phyloP scores from a whole-genome alignment of 768 basidiomycete genomes.

The Asterophora lycoperdoides region DNA sequence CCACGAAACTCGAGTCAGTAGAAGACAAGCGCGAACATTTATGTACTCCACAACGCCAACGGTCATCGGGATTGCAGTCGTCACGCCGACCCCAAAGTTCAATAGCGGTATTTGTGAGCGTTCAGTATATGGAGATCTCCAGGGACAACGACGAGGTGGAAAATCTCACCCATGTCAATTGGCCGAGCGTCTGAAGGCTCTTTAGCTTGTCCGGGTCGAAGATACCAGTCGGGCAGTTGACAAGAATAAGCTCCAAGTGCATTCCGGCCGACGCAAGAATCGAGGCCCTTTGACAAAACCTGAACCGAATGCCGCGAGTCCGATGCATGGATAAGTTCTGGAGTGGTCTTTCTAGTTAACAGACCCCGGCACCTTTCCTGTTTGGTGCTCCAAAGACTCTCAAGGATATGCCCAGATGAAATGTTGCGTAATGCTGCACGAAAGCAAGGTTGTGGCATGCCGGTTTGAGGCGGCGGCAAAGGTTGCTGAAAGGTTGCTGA shows the following conservation, averaged over 20 bases:
- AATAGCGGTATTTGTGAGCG: neutral
- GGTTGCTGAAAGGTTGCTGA: neutral
- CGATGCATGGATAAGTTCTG: constrained; percentile 2
- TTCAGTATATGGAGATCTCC: constrained; percentile 1
- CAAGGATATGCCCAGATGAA: constrained; percentile 1
- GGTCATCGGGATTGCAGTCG: neutral
- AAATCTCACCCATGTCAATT: constrained; percentile 11
- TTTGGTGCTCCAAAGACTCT: neutral
- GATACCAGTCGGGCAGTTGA: constrained; percentile 1
- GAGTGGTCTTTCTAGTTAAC: neutral
- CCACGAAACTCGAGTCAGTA: neutral
- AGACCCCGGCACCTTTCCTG: constrained; percentile 5
- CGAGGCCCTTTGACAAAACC: neutral
- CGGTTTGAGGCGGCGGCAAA: neutral
- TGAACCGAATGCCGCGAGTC: constrained; percentile 1
- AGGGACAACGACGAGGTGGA: neutral
- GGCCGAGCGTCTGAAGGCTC: constrained; percentile 5
- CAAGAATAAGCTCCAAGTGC: neutral
- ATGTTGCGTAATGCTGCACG: neutral
- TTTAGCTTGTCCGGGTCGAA: neutral
- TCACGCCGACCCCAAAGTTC: neutral
- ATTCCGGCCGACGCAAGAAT: neutral
- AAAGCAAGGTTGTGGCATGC: constrained; percentile 7
- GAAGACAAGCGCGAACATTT: neutral
- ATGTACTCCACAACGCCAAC: constrained; percentile 1